Evolutionary conservation across 352 stramenopile species (phyloP), one percentile per base, ranked within the genome.

Genomic region (Pythium chondricola): DNA sequence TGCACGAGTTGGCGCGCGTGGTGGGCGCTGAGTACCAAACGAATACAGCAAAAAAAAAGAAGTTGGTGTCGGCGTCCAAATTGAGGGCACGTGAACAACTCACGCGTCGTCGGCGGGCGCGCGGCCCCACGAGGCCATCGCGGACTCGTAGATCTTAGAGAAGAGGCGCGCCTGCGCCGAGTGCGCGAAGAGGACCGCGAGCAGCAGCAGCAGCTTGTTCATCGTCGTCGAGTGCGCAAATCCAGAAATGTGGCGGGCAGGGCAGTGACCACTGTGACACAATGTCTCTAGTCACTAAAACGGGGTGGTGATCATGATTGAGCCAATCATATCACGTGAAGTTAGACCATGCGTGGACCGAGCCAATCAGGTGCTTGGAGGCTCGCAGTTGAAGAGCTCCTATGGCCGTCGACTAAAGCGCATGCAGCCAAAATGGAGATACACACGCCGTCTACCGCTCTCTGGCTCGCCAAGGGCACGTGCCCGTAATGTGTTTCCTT

Each of bases 1-100:
- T 84, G 71, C 50, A 89, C 78, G 39, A 89, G 61, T 40, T 78
- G 61, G 11, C 78, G 71, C 21, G 78, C 73, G 42, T 85, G 69
- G 42, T 9, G 30, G 6, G 43, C 25, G 4, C 52, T 53, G 29
- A 2, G 10, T 24, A 20, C 11, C 6, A 41, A 37, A 17, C 25
- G 41, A 32, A 14, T 16, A 31, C 6, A 43, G 38, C 0, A 25
- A 43, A 11, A 30, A 29, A 17, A 29, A 21, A 7, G 14, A 21
- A 33, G 13, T 33, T n/a, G n/a, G n/a, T n/a, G n/a, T n/a, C n/a
- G n/a, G n/a, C n/a, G n/a, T n/a, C n/a, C n/a, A n/a, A n/a, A n/a
- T n/a, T n/a, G n/a, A n/a, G n/a, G 29, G 29, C 29, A 53, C 25
- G 18, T 14, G 10, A 47, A 39, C 11, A 10, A 56, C 49, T 21